Conservation (phyloP, 1,284 basidiomycete genomes). For the Crucibulum parvulum region DNA sequence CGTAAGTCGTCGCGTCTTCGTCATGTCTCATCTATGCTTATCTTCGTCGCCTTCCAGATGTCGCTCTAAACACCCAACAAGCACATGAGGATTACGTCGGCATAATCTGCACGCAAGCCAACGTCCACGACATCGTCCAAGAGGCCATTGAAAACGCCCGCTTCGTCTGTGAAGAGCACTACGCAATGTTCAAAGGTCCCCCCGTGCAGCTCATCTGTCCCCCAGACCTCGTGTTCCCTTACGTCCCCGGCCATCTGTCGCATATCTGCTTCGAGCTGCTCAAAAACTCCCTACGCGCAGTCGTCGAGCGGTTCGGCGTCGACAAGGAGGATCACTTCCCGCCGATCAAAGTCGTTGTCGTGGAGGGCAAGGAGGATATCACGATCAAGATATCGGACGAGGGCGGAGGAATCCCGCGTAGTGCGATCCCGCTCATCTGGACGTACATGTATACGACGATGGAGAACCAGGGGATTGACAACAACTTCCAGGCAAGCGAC, state of each 20-base stretch:
- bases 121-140: conserved; percentile 95
- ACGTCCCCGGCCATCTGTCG: conserved; percentile 95
- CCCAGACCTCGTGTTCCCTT: conserved; percentile 87
- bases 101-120: conserved; percentile 89
- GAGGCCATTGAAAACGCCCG: conserved; percentile 99
- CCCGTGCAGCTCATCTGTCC: conserved; percentile 98
- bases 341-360: conserved; percentile 96
- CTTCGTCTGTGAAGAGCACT: conserved; percentile 99
- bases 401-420: conserved; percentile 94
- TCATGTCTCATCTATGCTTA: conserved; percentile 4
- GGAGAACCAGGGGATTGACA: conserved; percentile 87
- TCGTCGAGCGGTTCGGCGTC: conserved; percentile 92
- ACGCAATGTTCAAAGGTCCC: conserved; percentile 94
- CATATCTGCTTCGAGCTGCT: conserved; percentile 99
- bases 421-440: conserved; percentile 96
- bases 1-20: conserved; percentile 54
- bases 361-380: conserved; percentile 95
- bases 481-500: conserved; percentile 90
- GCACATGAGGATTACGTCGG: conserved; percentile 94
- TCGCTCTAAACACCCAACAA: conserved; percentile 90
- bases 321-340: conserved; percentile 87
- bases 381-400: conserved; percentile 96
- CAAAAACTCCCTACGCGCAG: conserved; percentile 97
- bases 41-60: conserved; percentile 57
- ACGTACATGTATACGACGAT: conserved; percentile 99